These are phyloP conservation scores for Myotisia sp. DNA, from an alignment of 2,329 filamentous ascomycete species.

Conservation along the genomic window DNA sequence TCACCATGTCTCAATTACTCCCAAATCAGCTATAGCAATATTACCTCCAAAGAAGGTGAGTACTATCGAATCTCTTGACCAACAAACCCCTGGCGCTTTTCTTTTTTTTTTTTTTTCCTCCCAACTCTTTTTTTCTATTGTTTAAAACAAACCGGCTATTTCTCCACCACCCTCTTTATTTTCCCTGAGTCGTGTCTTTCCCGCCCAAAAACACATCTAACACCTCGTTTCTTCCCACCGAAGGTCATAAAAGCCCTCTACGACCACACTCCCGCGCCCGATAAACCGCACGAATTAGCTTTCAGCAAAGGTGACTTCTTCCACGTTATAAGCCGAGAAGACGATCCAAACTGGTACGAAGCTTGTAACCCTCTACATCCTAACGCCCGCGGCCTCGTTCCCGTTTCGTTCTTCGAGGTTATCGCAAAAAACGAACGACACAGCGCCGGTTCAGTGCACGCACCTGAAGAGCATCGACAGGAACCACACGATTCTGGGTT, in stretches of 20 bases:
- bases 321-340: constrained; percentile 89
- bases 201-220: background rate
- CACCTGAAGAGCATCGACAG: constrained; percentile 30
- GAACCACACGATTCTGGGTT: constrained; percentile 87
- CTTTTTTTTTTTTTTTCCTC: constrained; percentile 15
- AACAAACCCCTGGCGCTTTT: constrained; percentile 5
- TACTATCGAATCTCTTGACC: constrained; percentile 12
- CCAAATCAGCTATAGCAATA: constrained; percentile 77
- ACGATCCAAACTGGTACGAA: constrained; percentile 95
- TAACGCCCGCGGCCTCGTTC: constrained; percentile 77
- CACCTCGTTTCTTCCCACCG: constrained; percentile 3
- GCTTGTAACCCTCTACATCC: constrained; percentile 83
- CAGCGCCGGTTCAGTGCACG: constrained; percentile 55
- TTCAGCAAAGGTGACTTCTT: constrained; percentile 96
- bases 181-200: constrained; percentile 2
- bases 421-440: constrained; percentile 86
- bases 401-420: constrained; percentile 83
- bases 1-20: constrained; percentile 60
- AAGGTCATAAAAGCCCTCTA: constrained; percentile 91
- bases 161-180: background rate
- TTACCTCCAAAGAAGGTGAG: constrained; percentile 82
- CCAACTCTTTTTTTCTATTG: constrained; percentile 8
- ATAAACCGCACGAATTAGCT: constrained; percentile 57
- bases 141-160: constrained; percentile 3
- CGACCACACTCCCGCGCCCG: constrained; percentile 64